These are phyloP conservation scores for Phytopythium kandeliae DNA, from an alignment of 352 stramenopile genomes.

Conservation along the genomic window DNA sequence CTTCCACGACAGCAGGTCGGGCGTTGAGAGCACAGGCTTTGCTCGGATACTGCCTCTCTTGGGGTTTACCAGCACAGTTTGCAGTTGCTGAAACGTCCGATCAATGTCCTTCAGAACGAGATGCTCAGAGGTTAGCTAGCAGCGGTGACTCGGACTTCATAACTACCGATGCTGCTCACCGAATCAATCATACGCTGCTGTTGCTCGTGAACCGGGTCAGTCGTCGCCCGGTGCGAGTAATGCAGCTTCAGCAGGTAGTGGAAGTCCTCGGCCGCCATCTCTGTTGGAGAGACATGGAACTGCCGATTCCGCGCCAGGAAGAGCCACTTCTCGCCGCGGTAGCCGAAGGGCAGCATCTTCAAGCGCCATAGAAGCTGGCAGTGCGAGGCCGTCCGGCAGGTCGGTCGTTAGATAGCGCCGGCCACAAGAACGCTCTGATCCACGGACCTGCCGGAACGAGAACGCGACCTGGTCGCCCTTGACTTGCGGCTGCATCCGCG, in stretches of 20 bases:
- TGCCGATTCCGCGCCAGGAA: constrained; percentile 32
- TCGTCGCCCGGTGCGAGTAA: constrained; percentile 1
- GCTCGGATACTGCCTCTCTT: constrained; percentile 13
- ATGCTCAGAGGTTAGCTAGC: not conserved
- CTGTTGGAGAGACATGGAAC: constrained; percentile 20
- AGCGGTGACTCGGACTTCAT: not conserved
- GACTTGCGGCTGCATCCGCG: constrained; percentile 20
- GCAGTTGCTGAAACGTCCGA: constrained; percentile 38
- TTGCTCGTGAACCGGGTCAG: constrained; percentile 12
- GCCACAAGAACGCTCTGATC: not conserved
- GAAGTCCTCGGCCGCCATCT: constrained; percentile 27
- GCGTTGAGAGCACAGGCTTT: constrained; percentile 23
- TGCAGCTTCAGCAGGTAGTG: constrained; percentile 17
- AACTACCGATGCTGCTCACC: constrained; percentile 7
- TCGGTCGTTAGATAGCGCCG: too few species aligned
- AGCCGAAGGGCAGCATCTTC: constrained; percentile 43
- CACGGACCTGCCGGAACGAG: constrained; percentile 24
- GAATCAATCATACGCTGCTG: constrained; percentile 37
- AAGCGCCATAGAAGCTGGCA: constrained; percentile 33
- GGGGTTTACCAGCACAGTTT: constrained; percentile 14
- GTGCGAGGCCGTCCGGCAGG: too few species aligned
- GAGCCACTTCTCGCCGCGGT: constrained; percentile 43
- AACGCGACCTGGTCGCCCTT: constrained; percentile 28
- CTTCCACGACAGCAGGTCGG: constrained; percentile 31
- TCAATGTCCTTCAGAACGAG: constrained; percentile 25